Evolutionary conservation across 2,329 filamentous ascomycete species (phyloP), one percentile per base, ranked within the genome.

Genomic region (Beauveria bassiana): DNA sequence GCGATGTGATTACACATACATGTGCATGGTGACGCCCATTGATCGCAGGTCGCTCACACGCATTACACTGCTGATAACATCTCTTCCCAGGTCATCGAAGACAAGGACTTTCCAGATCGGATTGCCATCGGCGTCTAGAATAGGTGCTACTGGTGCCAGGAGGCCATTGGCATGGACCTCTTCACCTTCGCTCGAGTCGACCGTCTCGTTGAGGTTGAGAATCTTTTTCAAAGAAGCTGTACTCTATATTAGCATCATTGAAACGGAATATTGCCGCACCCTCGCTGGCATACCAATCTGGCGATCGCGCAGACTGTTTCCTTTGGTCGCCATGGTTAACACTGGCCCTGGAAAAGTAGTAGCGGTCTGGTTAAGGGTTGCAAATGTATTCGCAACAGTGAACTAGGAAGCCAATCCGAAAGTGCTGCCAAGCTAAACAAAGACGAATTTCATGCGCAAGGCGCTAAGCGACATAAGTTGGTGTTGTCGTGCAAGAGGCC

Each of bases 21-120:
- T 86, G 76, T 97, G 91, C 81, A 96, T 95, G 45, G 92, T 98
- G 59, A 98, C 90, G n/a, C 96, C 95, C 85, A 95, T 92, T 64
- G 89, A 85, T 65, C 96, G 84, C 71, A 99, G 79, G 76, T 99
- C 95, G 71, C 92, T 96, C 65, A 99, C 95, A 63, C 93, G 85
- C 66, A 99, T 80, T 2, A 99, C 93, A 70, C 93, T 97, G 78
- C 92, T 97, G 70, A 99, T 97, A 63, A 99, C 90, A 83, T 98
- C 93, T 73, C 93, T 84, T 53, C 93, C 95, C 4, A 87, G 74
- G 68, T 93, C 89, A 75, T 99, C 96, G 72, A 99, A 98, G 10
- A 99, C 91, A 58, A 99, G 80, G 7, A 98, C 90, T 75, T 98
- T 98, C 93, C 93, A 98, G 77, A 97, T 93, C 1, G 93, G 93